Evolutionary conservation across 169 alveolate genomes (phyloP), one percentile per base, ranked within the genome.

Genomic region (Plasmodium malariae): DNA sequence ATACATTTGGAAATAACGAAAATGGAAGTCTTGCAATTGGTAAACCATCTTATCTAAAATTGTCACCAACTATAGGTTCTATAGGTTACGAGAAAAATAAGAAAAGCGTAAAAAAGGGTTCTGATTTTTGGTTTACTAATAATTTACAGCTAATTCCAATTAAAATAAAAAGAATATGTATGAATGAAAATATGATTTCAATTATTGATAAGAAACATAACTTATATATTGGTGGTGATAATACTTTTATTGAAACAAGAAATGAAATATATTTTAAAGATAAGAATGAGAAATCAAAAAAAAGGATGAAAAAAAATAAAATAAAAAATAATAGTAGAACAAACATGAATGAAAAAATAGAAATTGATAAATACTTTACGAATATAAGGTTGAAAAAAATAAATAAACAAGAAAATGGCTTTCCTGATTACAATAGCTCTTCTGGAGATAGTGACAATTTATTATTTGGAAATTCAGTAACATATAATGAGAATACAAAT

Each of bases 121-220:
- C 74, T 14, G 89, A 78, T 45, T 78, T 78, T 63, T 78, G 89
- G 89, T 78, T 78, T 78, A 78, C 89, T n/a, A 78, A 78, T 63
- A 78, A 65, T 78, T 78, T 78, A 67, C 89, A 78, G 14, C 40
- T 78, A 36, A 43, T 78, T 17, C 80, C 89, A 40, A 78, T 78
- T 62, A 63, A 78, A 49, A 68, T 78, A 34, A 78, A 78, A 78
- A 78, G 63, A 63, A 48, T 78, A 49, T 78, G 89, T 55, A 49
- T 78, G 70, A 78, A 78, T 62, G 89, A 65, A 63, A 40, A 30
- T 32, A 78, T 78, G 72, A 78, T 78, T 62, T 78, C 89, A 19
- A 36, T 78, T 32, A 78, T 78, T 78, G 89, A 78, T 54, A 62
- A 78, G 26, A 78, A 78, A 54, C 89, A 78, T 40, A 78, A 78